phyloP scores from a whole-genome alignment of 352 stramenopile genomes.

The Aphanomyces euteiches region DNA sequence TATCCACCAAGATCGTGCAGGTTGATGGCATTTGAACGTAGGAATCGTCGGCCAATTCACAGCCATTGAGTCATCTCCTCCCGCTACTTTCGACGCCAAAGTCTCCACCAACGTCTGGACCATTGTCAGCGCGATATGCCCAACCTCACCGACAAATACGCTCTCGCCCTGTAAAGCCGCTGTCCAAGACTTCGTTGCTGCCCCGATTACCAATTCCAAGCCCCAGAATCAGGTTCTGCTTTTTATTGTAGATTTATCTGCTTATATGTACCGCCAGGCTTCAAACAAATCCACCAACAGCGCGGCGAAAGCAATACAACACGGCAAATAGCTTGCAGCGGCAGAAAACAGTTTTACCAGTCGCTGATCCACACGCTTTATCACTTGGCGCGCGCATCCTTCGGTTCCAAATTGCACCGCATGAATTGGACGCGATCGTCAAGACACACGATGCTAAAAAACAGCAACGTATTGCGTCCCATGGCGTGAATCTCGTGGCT shows the following conservation, averaged over 20 bases:
- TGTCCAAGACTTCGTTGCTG: slow-evolving; percentile 3
- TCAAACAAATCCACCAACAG: background rate
- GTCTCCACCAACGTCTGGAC: background rate
- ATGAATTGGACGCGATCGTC: slow-evolving; percentile 3
- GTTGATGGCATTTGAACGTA: no score
- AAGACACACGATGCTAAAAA: background rate
- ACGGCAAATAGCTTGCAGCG: slow-evolving; percentile 14
- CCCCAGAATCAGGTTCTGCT: background rate
- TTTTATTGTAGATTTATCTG: background rate
- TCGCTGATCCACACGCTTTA: background rate
- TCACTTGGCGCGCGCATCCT: slow-evolving; percentile 19
- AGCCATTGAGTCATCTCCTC: no score
- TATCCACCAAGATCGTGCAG: background rate
- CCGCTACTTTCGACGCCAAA: no score
- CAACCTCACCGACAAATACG: slow-evolving; percentile 2
- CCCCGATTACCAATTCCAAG: slow-evolving; percentile 1
- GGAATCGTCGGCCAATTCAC: no score
- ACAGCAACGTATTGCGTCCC: background rate
- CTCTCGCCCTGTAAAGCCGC: background rate
- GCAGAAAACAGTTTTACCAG: background rate
- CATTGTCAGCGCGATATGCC: slow-evolving; percentile 10
- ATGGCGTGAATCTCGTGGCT: slow-evolving; percentile 12
- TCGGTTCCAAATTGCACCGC: slow-evolving; percentile 24
- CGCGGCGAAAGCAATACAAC: background rate
- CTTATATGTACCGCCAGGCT: background rate